Evolutionary conservation across 371 early-diverging fungal genomes (phyloP).

Genomic region (Mortierella sp.): DNA sequence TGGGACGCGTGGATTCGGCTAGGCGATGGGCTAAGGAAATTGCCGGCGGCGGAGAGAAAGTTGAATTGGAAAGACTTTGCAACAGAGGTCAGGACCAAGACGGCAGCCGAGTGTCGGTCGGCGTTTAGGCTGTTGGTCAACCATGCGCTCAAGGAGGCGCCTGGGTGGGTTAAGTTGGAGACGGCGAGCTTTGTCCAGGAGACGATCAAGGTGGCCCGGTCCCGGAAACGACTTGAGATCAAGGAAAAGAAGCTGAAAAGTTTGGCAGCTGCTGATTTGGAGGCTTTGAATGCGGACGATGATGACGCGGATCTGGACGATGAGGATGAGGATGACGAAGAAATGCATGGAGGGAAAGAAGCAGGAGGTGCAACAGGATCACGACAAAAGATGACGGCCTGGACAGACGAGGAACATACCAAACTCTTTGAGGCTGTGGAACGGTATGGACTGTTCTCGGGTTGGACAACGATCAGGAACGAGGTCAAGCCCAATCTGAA

Average conservation of each 20-base stretch:
- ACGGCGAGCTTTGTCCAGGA: slow-evolving; percentile 27
- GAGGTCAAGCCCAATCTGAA: slow-evolving; percentile 38
- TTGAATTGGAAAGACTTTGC: slow-evolving; percentile 27
- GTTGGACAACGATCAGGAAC: slow-evolving; percentile 35
- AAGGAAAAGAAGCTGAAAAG: background rate
- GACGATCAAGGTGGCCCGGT: slow-evolving; percentile 17
- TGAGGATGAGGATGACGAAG: background rate
- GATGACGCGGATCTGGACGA: slow-evolving; percentile 6
- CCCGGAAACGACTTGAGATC: background rate
- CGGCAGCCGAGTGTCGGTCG: slow-evolving; percentile 12
- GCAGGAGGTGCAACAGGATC: background rate
- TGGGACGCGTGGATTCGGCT: slow-evolving; percentile 36
- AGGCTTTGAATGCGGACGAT: background rate
- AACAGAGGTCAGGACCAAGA: slow-evolving; percentile 1
- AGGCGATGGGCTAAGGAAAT: too few relatives aligned
- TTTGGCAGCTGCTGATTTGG: background rate
- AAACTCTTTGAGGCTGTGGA: slow-evolving; percentile 43
- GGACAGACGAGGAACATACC: slow-evolving; percentile 42
- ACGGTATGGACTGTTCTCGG: slow-evolving; percentile 45
- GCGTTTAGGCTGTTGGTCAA: slow-evolving; percentile 19
- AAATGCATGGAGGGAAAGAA: background rate
- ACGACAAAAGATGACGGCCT: background rate
- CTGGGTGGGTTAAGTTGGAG: slow-evolving; percentile 51
- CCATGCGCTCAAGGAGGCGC: slow-evolving; percentile 33
- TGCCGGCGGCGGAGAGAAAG: background rate